Conservation (phyloP, 305 asterid species). For the Caryopteris hybrid region DNA sequence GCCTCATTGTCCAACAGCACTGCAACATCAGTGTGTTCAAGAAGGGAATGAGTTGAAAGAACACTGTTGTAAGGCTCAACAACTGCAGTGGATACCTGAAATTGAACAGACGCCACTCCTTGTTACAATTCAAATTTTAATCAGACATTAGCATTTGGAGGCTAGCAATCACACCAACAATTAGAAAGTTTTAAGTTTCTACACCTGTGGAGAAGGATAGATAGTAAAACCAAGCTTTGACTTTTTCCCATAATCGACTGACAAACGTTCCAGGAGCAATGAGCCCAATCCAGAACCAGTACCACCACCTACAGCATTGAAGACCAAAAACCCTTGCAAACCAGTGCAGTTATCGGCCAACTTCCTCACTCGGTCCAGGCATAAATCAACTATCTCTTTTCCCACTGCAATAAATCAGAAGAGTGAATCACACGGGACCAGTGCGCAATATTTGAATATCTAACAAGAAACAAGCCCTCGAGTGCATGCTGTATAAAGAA, state of each 20-base stretch:
- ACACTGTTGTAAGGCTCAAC: constrained; percentile 76
- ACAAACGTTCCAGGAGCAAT: constrained; percentile 44
- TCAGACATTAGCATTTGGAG: background rate
- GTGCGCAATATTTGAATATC: background rate
- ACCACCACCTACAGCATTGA: no score
- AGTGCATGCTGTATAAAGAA: background rate
- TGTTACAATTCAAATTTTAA: background rate
- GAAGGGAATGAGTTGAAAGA: constrained; percentile 61
- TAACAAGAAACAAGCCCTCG: background rate
- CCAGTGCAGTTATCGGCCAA: constrained; percentile 83
- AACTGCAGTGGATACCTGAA: constrained; percentile 65
- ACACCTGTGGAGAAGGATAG: constrained; percentile 58
- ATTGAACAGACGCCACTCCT: background rate
- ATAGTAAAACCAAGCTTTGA: no score
- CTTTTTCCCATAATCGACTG: constrained; percentile 48
- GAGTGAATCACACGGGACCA: background rate
- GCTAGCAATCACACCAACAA: background rate
- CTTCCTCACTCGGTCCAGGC: constrained; percentile 59
- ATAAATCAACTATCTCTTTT: constrained; percentile 49
- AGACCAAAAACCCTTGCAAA: constrained; percentile 70
- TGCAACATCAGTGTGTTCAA: constrained; percentile 57
- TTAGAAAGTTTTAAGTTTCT: background rate
- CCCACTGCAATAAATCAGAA: constrained; percentile 35
- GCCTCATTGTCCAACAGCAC: constrained; percentile 64
- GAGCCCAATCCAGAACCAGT: constrained; percentile 60